Evolutionary conservation across 257 asterid species (phyloP), one percentile per base, ranked within the genome.

Genomic region (Fraxinus quadrangulata): DNA sequence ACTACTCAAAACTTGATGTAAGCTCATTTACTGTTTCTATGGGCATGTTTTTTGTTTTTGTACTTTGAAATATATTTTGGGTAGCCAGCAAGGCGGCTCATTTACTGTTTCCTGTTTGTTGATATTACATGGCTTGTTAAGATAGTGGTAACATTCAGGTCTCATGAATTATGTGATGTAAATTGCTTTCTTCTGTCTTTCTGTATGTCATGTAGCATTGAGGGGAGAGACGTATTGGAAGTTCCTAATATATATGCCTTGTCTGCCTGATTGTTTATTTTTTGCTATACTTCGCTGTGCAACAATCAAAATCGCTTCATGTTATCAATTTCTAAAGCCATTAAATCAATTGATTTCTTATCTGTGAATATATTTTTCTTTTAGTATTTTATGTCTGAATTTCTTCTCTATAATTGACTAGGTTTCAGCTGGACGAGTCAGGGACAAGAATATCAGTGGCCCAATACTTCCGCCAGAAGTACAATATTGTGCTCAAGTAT

Each of bases 361-460:
- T 6, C 5, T 21, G 28, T 7, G 67, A 7, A 59, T 59, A 6
- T 21, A 17, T 36, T 16, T 34, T 65, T 24, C 12, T 4, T 47
- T 68, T 23, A 14, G 16, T 6, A 9, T 54, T 34, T 67, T 30
- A 26, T 47, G 17, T 4, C 6, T 47, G 24, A n/a, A 3, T 1
- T 51, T 49, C 6, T 67, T 9, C 21, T 75, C 24, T 39, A 34
- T 8, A 30, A 21, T n/a, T 76, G 17, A 71, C 33, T 71, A 94
- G 99, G 90, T 94, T 94, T 81, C 12, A 86, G 19, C 2, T 74
- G 34, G 94, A 89, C 36, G 94, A 80, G 24, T 67, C 82, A 0
- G 95, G 90, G 4, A 11, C 36, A 31, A 65, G 7, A 24, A 71
- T 70, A 6, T 82, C 94, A 0, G 90, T 94, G 42, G 88, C 30